phyloP scores from a whole-genome alignment of 306 rosid species.

The Cucumis melo region DNA sequence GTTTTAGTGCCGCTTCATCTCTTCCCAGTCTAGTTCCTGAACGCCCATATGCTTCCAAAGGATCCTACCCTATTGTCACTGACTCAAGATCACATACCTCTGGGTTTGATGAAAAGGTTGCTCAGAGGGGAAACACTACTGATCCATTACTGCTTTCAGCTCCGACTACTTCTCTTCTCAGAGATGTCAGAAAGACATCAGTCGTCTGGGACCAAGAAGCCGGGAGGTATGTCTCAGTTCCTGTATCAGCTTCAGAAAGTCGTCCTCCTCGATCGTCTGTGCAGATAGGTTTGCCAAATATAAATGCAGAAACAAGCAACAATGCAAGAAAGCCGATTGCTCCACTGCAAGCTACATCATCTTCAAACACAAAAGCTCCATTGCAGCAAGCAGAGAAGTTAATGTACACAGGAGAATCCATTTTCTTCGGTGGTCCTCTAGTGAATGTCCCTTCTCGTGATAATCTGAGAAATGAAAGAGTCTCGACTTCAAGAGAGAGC shows the following conservation, averaged over 20 bases:
- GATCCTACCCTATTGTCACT: constrained; percentile 33
- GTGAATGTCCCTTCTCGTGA: constrained; percentile 61
- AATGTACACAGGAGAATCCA: constrained; percentile 85
- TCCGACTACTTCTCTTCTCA: constrained; percentile 56
- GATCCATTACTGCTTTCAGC: constrained; percentile 56
- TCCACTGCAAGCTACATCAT: constrained; percentile 38
- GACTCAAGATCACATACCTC: constrained; percentile 32
- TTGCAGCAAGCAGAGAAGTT: constrained; percentile 51
- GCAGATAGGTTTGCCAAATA: constrained; percentile 37
- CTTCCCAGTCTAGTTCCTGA: constrained; percentile 49
- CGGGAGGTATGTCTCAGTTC: constrained; percentile 87
- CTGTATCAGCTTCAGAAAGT: constrained; percentile 64
- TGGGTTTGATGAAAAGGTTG: constrained; percentile 57
- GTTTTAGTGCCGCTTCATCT: constrained; percentile 35
- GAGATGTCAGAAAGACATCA: constrained; percentile 83
- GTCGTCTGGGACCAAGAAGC: constrained; percentile 99
- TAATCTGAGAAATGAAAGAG: constrained; percentile 43
- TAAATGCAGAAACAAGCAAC: constrained; percentile 38
- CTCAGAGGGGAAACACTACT: constrained; percentile 36
- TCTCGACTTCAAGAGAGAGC: constrained; percentile 27
- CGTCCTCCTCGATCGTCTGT: constrained; percentile 41
- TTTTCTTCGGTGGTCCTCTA: constrained; percentile 87
- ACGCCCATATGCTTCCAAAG: constrained; percentile 42
- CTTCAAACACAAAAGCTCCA: constrained; percentile 40
- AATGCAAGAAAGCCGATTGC: constrained; percentile 30